Evolutionary conservation across 768 basidiomycete genomes (phyloP), one percentile per base, ranked within the genome.

Genomic region (Pholiota conissans): DNA sequence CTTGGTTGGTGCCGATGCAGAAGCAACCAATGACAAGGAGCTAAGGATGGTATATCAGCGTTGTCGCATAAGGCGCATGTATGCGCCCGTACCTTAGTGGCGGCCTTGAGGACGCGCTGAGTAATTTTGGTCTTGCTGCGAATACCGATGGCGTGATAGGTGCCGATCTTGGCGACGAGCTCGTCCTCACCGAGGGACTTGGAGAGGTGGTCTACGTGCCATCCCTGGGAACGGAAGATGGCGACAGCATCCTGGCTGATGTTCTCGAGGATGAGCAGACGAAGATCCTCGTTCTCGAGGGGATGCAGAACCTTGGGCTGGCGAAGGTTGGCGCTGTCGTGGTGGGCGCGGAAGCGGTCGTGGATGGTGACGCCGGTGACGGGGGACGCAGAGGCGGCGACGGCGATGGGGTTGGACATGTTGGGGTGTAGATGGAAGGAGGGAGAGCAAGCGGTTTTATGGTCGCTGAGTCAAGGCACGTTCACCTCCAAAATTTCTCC

Each of bases 1-100:
- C 97, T 73, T 98, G 97, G 74, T 98, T 98, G 52, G 93, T 95
- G 50, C 97, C 97, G 63, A 99, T 99, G 76, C 97, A 99, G 83
- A 99, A 99, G 73, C 97, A 99, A 10, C 97, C 96, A 61, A 98
- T 93, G 67, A 89, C 92, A 11, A 98, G 83, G 46, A 99, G 89
- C 95, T 99, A 67, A 9, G 13, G 26, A 50, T 45, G 45, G 50
- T 45, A 16, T 26, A 28, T 52, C 24, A 57, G 42, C 47, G 18
- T 18, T 24, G 30, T 32, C 6, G 30, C 30, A 32, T 32, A 35
- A 24, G 14, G 35, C 39, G 54, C 22, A n/a, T 27, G 20, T 30
- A 28, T 29, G 50, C 13, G 57, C 42, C 67, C 83, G 49, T 67
- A 89, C 96, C 82, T 93, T 93, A 52, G 86, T 74, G 5, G 93